phyloP scores from a whole-genome alignment of 768 basidiomycete genomes.

The Obba rivulosa region DNA sequence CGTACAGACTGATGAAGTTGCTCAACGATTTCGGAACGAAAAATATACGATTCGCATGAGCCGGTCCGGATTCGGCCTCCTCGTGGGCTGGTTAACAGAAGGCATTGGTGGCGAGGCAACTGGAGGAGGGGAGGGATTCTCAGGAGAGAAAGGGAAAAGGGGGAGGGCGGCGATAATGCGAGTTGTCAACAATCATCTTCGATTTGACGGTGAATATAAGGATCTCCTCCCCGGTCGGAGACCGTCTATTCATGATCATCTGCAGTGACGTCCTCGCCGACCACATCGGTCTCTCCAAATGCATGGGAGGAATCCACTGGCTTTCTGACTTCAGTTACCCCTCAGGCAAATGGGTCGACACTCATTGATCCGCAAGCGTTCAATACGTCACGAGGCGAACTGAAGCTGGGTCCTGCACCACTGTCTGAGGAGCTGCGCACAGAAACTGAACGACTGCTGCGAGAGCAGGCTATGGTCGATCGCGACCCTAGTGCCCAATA shows the following conservation, averaged over 20 bases:
- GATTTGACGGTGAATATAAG: conserved; percentile 69
- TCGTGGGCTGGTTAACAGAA: conserved; percentile 96
- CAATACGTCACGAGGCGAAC: conserved; percentile 66
- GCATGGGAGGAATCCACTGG: conserved; percentile 88
- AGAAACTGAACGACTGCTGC: conserved; percentile 74
- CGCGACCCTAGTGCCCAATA: conserved; percentile 62
- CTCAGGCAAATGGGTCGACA: conserved; percentile 49
- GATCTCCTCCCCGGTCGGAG: background rate
- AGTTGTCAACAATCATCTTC: conserved; percentile 90
- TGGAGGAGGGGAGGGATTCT: conserved; percentile 74
- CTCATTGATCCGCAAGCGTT: conserved; percentile 61
- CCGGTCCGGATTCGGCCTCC: conserved; percentile 83
- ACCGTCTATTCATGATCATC: conserved; percentile 17
- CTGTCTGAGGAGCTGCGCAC: conserved; percentile 72
- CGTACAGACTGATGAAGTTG: conserved; percentile 76
- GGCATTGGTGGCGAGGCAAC: conserved; percentile 82
- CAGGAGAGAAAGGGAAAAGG: conserved; percentile 76
- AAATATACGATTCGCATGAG: conserved; percentile 90
- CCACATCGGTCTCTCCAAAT: conserved; percentile 54
- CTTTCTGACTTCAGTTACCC: conserved; percentile 71
- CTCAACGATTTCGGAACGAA: conserved; percentile 81
- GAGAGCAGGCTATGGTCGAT: conserved; percentile 78
- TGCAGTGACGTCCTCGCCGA: conserved; percentile 66
- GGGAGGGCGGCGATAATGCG: conserved; percentile 88
- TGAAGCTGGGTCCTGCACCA: conserved; percentile 84